These are phyloP conservation scores for Juglanconis juglandina DNA, from an alignment of 2,329 filamentous ascomycete genomes.

Conservation along the genomic window DNA sequence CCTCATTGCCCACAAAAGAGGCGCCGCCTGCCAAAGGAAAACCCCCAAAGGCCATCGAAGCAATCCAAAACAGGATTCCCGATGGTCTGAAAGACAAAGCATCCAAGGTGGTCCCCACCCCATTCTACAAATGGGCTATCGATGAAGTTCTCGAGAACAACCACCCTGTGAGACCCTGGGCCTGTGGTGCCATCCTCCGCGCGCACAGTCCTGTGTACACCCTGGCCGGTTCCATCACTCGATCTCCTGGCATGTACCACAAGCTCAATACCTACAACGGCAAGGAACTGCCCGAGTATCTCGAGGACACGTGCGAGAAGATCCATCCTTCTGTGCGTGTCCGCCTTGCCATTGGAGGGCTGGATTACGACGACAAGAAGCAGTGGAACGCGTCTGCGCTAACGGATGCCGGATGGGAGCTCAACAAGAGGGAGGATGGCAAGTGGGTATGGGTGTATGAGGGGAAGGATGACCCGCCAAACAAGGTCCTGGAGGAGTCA, in stretches of 20 bases:
- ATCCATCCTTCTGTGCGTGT: conserved; percentile 53
- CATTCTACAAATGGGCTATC: conserved; percentile 39
- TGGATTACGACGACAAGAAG: conserved; percentile 45
- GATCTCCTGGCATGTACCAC: conserved; percentile 47
- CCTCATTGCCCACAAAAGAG: conserved; percentile 15
- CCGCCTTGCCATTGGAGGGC: conserved; percentile 48
- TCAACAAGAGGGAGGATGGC: conserved; percentile 32
- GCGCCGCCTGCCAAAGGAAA: conserved; percentile 9
- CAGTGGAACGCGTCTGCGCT: conserved; percentile 47
- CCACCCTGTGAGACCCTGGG: conserved; percentile 46
- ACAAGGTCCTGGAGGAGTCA: conserved; percentile 49
- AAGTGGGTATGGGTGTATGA: conserved; percentile 55
- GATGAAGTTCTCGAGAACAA: conserved; percentile 46
- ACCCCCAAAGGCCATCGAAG: conserved; percentile 2
- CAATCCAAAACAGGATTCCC: conserved; percentile 5
- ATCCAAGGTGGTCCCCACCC: background rate
- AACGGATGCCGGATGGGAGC: conserved; percentile 37
- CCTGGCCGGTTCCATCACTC: conserved; percentile 39
- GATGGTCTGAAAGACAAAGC: conserved; percentile 8
- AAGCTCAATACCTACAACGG: conserved; percentile 40
- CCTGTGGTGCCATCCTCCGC: conserved; percentile 42
- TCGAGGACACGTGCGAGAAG: conserved; percentile 52
- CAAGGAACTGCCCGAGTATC: conserved; percentile 33
- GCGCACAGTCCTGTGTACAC: conserved; percentile 39
- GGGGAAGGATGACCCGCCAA: conserved; percentile 40